Evolutionary conservation across 164 flowering plant species (phyloP).

Genomic region (Protea cynaroides): DNA sequence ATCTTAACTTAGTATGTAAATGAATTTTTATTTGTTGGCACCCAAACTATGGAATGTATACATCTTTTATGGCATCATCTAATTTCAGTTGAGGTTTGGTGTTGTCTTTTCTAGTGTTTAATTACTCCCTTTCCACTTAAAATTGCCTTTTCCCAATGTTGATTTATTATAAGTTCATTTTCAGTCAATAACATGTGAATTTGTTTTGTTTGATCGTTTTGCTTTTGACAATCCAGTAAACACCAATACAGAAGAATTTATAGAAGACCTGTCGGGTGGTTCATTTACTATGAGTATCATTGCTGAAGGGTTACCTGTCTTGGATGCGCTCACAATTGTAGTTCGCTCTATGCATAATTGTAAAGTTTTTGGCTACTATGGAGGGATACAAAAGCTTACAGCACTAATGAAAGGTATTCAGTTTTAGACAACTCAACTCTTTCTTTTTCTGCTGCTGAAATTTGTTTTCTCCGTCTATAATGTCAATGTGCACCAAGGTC

Average conservation of each 20-base stretch:
- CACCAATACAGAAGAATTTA: conserved; percentile 25
- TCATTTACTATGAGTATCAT: conserved; percentile 33
- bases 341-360: conserved; percentile 80
- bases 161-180: too few relatives aligned
- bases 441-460: neutral
- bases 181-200: too few relatives aligned
- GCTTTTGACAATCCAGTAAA: conserved; percentile 28
- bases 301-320: conserved; percentile 54
- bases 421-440: neutral
- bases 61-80: too few relatives aligned
- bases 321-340: conserved; percentile 68
- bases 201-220: neutral
- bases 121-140: neutral
- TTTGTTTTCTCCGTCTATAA: neutral
- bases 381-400: conserved; percentile 85
- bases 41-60: too few relatives aligned
- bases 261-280: conserved; percentile 29
- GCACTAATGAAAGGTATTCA: conserved; percentile 85
- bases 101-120: neutral
- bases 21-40: too few relatives aligned
- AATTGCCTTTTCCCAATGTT: neutral
- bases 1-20: too few relatives aligned
- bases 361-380: conserved; percentile 71
- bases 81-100: too few relatives aligned
- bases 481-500: too few relatives aligned